Conservation (phyloP, 345 rosid species). For the Erodium maritimum region DNA sequence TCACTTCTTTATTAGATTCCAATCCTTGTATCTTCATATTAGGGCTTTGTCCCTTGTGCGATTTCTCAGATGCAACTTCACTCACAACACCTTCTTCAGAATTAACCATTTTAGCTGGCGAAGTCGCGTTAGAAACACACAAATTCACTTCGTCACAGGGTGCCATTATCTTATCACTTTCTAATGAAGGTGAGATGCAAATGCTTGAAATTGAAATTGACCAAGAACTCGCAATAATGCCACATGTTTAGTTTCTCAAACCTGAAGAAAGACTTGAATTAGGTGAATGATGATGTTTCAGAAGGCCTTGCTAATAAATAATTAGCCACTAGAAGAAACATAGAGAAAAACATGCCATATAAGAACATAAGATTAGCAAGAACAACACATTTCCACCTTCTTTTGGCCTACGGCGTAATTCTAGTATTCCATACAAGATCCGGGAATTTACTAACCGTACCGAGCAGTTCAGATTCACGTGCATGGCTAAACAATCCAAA, state of each 20-base stretch:
- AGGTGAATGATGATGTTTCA: background rate
- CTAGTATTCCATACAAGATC: no score
- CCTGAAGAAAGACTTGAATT: background rate
- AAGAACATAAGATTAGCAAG: background rate
- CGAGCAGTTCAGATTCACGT: no score
- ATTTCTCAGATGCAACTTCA: slow-evolving; percentile 22
- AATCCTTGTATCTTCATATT: slow-evolving; percentile 10
- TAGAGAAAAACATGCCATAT: background rate
- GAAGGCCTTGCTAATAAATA: background rate
- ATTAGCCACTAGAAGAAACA: background rate
- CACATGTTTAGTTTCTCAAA: background rate
- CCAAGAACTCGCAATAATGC: slow-evolving; percentile 9
- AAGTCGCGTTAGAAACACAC: slow-evolving; percentile 17
- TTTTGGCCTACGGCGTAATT: no score
- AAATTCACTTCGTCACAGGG: slow-evolving; percentile 9
- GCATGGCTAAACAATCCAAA: background rate
- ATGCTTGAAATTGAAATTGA: background rate
- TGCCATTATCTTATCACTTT: slow-evolving; percentile 1
- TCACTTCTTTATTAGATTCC: slow-evolving; percentile 20
- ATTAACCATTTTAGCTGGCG: slow-evolving; percentile 24
- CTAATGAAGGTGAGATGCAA: slow-evolving; percentile 2
- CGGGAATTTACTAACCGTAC: no score
- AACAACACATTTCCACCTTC: background rate
- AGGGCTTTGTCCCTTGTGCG: slow-evolving; percentile 15
- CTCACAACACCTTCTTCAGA: slow-evolving; percentile 21